Evolutionary conservation across 2,329 filamentous ascomycete genomes (phyloP).

Genomic region (Helotiales sp.): DNA sequence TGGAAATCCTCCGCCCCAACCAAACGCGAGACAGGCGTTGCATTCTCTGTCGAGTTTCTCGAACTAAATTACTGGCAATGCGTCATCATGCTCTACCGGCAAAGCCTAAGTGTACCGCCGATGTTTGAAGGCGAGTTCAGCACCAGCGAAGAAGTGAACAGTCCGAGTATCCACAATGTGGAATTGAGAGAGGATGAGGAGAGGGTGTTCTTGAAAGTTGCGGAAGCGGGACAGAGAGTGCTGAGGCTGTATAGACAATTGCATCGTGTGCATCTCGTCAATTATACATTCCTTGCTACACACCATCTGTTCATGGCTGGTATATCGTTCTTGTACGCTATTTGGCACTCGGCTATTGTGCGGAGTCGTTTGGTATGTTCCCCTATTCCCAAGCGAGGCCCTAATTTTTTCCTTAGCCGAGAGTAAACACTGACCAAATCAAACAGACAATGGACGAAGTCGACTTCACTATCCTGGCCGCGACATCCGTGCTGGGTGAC

Average conservation of each 20-base stretch:
- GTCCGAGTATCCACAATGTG: conserved; percentile 63
- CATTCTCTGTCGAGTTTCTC: conserved; percentile 86
- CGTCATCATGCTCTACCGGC: conserved; percentile 92
- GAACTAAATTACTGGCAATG: conserved; percentile 98
- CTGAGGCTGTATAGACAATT: conserved; percentile 88
- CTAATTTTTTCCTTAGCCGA: neutral
- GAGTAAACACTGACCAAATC: conserved; percentile 34
- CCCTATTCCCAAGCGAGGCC: neutral
- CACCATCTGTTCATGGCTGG: conserved; percentile 98
- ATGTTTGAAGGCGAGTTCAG: conserved; percentile 81
- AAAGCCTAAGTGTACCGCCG: conserved; percentile 84
- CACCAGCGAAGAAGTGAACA: conserved; percentile 67
- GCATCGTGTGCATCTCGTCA: conserved; percentile 86
- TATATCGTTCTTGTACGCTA: conserved; percentile 93
- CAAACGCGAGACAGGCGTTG: conserved; percentile 80
- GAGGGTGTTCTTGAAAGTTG: conserved; percentile 89
- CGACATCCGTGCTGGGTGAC: conserved; percentile 89
- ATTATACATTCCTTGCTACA: conserved; percentile 94
- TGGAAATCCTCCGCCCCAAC: conserved; percentile 87
- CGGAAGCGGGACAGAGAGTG: conserved; percentile 92
- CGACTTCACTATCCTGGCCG: conserved; percentile 93
- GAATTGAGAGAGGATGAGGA: conserved; percentile 84
- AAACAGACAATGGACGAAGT: conserved; percentile 84
- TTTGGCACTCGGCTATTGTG: conserved; percentile 93
- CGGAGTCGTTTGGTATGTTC: conserved; percentile 78